A percentile compares a stretch with the other conserved stretches of the same genome.
Conservation (phyloP, 2,329 filamentous ascomycete species). For the Colletotrichum sp. region DNA sequence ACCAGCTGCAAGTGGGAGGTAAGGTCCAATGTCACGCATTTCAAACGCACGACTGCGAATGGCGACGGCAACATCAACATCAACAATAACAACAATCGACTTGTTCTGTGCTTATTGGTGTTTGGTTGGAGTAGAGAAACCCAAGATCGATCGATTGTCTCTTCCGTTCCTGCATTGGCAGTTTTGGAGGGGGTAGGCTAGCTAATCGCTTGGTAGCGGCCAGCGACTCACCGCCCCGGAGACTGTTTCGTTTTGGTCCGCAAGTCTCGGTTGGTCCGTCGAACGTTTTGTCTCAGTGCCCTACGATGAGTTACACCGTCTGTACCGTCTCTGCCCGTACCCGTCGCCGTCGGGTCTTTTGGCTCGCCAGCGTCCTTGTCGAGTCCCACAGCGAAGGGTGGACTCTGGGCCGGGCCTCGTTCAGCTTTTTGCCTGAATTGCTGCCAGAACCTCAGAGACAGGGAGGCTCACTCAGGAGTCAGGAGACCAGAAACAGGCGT, state of each 20-base stretch:
- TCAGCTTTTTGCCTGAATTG: slow-evolving; percentile 9
- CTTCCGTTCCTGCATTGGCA: background rate
- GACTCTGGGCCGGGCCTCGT: background rate
- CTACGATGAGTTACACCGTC: background rate
- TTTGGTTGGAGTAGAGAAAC: background rate
- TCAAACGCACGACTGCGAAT: background rate
- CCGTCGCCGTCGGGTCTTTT: background rate
- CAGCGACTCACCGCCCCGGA: background rate
- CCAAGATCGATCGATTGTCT: slow-evolving; percentile 3
- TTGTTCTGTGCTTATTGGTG: background rate
- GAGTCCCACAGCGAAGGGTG: background rate
- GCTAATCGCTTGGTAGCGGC: background rate
- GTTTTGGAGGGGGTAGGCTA: background rate
- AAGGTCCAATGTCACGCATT: background rate
- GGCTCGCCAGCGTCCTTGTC: background rate
- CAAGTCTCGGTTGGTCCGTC: background rate
- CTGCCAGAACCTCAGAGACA: background rate
- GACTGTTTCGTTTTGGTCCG: slow-evolving; percentile 5
- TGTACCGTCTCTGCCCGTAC: background rate
- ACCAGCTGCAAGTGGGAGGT: background rate
- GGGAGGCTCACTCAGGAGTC: background rate
- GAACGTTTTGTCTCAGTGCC: slow-evolving; percentile 1
- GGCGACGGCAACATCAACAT: background rate
- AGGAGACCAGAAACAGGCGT: background rate
- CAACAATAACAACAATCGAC: background rate